Evolutionary conservation across 768 basidiomycete genomes (phyloP).

Genomic region (Dacryopinax primogenitus): DNA sequence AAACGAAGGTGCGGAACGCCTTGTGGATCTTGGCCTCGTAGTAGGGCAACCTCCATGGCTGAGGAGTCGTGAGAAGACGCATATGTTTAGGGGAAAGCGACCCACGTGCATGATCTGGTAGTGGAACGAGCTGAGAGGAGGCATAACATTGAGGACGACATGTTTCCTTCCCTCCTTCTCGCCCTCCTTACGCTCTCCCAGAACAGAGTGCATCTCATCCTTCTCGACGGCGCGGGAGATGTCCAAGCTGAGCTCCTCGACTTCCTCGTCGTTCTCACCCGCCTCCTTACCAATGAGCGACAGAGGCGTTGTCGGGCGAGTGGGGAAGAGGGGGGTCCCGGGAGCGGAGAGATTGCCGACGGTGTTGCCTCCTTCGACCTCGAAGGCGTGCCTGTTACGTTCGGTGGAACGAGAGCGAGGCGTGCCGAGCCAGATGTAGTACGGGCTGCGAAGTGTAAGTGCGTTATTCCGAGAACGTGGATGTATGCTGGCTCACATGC

Average conservation of each 20-base stretch:
- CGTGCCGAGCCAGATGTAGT: constrained; percentile 66
- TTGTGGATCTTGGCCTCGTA: constrained; percentile 56
- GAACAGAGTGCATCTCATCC: constrained; percentile 11
- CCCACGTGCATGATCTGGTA: constrained; percentile 42
- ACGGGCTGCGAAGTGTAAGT: constrained; percentile 32
- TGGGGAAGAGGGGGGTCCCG: constrained; percentile 22
- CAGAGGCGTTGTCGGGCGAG: constrained; percentile 1
- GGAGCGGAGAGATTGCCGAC: constrained; percentile 24
- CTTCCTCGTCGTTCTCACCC: constrained; percentile 22
- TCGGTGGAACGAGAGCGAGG: constrained; percentile 49
- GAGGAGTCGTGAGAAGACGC: constrained; percentile 15
- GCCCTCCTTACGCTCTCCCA: constrained; percentile 3
- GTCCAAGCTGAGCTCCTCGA: constrained; percentile 17
- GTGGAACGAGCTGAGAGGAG: constrained; percentile 50
- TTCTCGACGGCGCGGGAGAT: constrained; percentile 11
- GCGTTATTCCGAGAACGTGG: constrained; percentile 2
- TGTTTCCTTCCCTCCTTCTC: constrained; percentile 16
- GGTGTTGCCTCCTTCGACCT: constrained; percentile 47
- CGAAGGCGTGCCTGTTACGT: constrained; percentile 44
- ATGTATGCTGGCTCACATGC: constrained; percentile 36
- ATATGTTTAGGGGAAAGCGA: not conserved
- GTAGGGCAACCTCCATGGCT: constrained; percentile 59
- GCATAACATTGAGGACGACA: constrained; percentile 37
- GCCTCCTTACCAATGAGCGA: constrained; percentile 37
- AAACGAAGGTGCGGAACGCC: constrained; percentile 39